Percentiles rank a stretch among this genome's conserved stretches.
Evolutionary conservation across 495 filamentous ascomycete species (phyloP).

Genomic region (Collariella sp.): DNA sequence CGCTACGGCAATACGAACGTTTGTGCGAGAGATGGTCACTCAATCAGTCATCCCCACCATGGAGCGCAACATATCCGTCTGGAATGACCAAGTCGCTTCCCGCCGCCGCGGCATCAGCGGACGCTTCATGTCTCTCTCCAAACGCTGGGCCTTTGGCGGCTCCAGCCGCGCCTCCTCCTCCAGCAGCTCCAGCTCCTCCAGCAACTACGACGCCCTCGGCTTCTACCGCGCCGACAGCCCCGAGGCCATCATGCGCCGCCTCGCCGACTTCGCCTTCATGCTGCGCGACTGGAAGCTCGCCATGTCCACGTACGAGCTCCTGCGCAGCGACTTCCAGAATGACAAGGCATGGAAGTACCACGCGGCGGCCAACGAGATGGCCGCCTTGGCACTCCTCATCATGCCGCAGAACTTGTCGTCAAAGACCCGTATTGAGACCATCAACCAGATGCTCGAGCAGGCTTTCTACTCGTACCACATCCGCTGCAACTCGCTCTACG

Average conservation of each 20-base stretch:
- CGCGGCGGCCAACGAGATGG: constrained; percentile 88
- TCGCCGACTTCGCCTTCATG: constrained; percentile 95
- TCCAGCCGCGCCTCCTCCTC: constrained; percentile 39
- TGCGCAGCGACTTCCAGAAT: constrained; percentile 78
- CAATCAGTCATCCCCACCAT: constrained; percentile 90
- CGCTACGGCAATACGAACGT: constrained; percentile 71
- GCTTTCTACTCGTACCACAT: constrained; percentile 88
- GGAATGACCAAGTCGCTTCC: constrained; percentile 98
- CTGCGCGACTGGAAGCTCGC: constrained; percentile 92
- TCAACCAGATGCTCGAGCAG: constrained; percentile 79
- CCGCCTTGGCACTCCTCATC: constrained; percentile 70
- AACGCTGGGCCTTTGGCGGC: constrained; percentile 70
- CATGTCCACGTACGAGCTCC: constrained; percentile 78
- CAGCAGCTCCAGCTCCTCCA: constrained; percentile 31
- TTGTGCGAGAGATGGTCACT: constrained; percentile 85
- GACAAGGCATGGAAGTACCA: constrained; percentile 97
- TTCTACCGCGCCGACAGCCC: constrained; percentile 77
- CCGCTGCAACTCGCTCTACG: constrained; percentile 64
- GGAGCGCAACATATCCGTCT: constrained; percentile 80
- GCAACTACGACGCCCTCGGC: constrained; percentile 72
- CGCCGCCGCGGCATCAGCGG: constrained; percentile 77
- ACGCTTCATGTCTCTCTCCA: constrained; percentile 84
- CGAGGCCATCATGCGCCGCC: constrained; percentile 84
- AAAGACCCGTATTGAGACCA: constrained; percentile 64
- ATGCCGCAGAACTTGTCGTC: constrained; percentile 59